These are phyloP conservation scores for Aspergillus versicolor DNA, from an alignment of 2,329 filamentous ascomycete genomes.

Conservation along the genomic window DNA sequence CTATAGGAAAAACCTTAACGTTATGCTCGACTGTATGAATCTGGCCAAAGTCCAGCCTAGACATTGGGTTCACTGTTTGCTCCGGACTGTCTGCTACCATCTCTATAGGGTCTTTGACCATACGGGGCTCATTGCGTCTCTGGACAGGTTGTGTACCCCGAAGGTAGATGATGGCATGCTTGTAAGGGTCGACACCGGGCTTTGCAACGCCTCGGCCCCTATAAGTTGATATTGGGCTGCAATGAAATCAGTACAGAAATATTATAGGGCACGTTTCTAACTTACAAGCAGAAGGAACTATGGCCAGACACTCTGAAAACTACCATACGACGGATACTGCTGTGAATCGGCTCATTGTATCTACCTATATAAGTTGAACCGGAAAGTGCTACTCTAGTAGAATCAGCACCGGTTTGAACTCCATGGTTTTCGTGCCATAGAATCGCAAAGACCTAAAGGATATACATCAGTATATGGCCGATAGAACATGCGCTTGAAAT, in stretches of 20 bases:
- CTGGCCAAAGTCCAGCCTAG: slow-evolving; percentile 43
- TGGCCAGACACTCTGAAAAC: slow-evolving; percentile 27
- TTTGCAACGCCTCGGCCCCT: slow-evolving; percentile 36
- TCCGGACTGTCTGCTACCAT: slow-evolving; percentile 23
- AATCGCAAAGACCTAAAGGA: too few species aligned
- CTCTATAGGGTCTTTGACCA: slow-evolving; percentile 38
- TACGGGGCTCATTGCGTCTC: slow-evolving; percentile 24
- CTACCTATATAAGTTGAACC: too few species aligned
- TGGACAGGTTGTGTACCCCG: slow-evolving; percentile 11
- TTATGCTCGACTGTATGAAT: slow-evolving; percentile 45
- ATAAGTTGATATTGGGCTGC: slow-evolving; percentile 45
- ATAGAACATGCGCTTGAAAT: too few species aligned
- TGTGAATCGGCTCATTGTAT: slow-evolving; percentile 22
- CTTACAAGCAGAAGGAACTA: slow-evolving; percentile 35
- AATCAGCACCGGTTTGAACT: too few species aligned
- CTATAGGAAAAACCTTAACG: slow-evolving; percentile 40
- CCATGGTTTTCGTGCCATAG: too few species aligned
- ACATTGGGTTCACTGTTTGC: slow-evolving; percentile 17
- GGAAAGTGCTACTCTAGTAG: too few species aligned
- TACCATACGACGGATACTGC: slow-evolving; percentile 32
- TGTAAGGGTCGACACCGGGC: slow-evolving; percentile 30
- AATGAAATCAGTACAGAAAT: background rate
- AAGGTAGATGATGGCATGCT: slow-evolving; percentile 42
- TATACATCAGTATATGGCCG: too few species aligned
- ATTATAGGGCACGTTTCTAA: background rate